A percentile compares a stretch with the other conserved stretches of the same genome.
Conservation (phyloP, 306 rosid species). For the Cajanus cajan region DNA sequence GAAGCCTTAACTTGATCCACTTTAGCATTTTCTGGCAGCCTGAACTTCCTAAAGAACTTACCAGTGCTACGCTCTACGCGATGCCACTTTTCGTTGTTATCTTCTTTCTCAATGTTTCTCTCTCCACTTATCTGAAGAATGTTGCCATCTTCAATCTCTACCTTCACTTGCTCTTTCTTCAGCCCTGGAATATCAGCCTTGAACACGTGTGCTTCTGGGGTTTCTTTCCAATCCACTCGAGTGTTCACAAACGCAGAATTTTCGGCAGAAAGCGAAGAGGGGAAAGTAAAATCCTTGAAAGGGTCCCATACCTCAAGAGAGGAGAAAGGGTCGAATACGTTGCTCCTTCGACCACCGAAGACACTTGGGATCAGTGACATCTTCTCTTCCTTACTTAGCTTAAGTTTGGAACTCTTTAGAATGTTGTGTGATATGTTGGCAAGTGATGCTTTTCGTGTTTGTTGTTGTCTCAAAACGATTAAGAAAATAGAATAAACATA, state of each 20-base stretch:
- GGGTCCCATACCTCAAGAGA: constrained; percentile 7
- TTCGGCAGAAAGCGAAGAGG: constrained; percentile 11
- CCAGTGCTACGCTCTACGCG: constrained; percentile 45
- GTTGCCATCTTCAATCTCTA: too few species aligned
- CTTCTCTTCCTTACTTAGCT: too few species aligned
- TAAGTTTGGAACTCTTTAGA: too few species aligned
- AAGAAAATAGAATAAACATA: too few species aligned
- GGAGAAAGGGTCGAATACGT: not conserved
- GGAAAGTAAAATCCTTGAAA: constrained; percentile 8
- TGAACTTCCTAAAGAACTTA: constrained; percentile 35
- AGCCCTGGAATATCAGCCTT: constrained; percentile 15
- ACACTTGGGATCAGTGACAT: constrained; percentile 27
- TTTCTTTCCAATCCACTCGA: constrained; percentile 33
- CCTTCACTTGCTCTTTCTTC: too few species aligned
- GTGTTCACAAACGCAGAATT: not conserved
- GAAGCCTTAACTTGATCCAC: constrained; percentile 34
- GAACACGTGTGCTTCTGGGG: constrained; percentile 34
- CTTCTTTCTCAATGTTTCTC: too few species aligned
- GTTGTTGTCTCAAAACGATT: too few species aligned
- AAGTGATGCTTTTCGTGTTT: too few species aligned
- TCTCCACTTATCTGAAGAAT: too few species aligned
- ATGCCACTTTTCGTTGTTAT: constrained; percentile 39
- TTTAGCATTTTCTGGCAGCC: constrained; percentile 35
- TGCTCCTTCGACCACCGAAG: constrained; percentile 18
- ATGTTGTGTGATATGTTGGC: too few species aligned